A percentile compares a stretch with the other conserved stretches of the same genome.
Conservation (phyloP, 768 basidiomycete genomes). For the Cyathus striatus region DNA sequence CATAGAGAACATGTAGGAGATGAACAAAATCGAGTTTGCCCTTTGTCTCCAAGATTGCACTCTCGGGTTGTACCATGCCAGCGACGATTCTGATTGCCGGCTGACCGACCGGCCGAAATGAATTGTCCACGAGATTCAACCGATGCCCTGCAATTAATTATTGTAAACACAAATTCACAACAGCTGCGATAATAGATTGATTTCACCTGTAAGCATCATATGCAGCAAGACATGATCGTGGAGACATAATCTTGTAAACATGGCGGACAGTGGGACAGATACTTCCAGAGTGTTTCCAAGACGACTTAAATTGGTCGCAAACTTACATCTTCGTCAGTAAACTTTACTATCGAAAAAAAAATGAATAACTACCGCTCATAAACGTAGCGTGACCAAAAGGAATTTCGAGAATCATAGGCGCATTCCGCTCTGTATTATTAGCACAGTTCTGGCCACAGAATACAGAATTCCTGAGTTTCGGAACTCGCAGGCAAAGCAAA, state of each 20-base stretch:
- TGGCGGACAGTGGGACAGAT: slow-evolving; percentile 51
- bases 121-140: slow-evolving; percentile 64
- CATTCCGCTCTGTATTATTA: slow-evolving; percentile 48
- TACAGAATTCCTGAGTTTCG: slow-evolving; percentile 53
- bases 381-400: slow-evolving; percentile 57
- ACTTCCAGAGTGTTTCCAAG: slow-evolving; percentile 58
- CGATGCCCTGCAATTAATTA: slow-evolving; percentile 28
- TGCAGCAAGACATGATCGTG: slow-evolving; percentile 40
- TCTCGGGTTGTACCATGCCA: slow-evolving; percentile 71
- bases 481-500: slow-evolving; percentile 50
- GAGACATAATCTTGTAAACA: slow-evolving; percentile 60
- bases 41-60: slow-evolving; percentile 61
- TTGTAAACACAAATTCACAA: not conserved
- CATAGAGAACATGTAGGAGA: slow-evolving; percentile 58
- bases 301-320: slow-evolving; percentile 60
- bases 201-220: slow-evolving; percentile 61
- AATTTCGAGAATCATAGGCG: slow-evolving; percentile 56
- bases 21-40: slow-evolving; percentile 50
- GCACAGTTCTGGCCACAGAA: slow-evolving; percentile 57
- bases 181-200: not conserved
- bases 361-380: slow-evolving; percentile 59
- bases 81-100: slow-evolving; percentile 69
- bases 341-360: slow-evolving; percentile 10
- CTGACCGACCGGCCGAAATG: slow-evolving; percentile 41
- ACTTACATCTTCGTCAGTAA: slow-evolving; percentile 29